These are phyloP conservation scores for Aspergillus sojae DNA, from an alignment of 2,329 filamentous ascomycete genomes.

Conservation along the genomic window DNA sequence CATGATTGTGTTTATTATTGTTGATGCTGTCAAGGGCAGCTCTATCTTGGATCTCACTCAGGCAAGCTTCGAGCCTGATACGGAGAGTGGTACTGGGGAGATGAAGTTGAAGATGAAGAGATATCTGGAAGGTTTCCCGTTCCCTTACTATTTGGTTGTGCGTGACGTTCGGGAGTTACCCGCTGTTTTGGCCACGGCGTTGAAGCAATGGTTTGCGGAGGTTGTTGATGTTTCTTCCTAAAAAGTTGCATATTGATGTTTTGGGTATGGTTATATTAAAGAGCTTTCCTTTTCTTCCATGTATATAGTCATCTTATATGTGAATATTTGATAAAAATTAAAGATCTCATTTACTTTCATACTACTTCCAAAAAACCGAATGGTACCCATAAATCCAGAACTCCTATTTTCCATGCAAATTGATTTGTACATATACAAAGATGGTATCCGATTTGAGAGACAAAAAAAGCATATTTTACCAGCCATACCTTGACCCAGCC, in stretches of 20 bases:
- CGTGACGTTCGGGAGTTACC: conserved; percentile 90
- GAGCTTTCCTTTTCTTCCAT: neutral
- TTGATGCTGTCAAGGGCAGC: conserved; percentile 65
- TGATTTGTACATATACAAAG: conserved; percentile 7
- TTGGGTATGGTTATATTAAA: conserved; percentile 9
- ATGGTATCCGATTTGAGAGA: conserved; percentile 17
- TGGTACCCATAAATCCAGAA: neutral
- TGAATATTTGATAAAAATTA: conserved; percentile 4
- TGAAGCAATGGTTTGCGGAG: conserved; percentile 94
- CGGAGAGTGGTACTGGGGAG: conserved; percentile 59
- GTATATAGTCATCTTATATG: conserved; percentile 8
- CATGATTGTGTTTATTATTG: conserved; percentile 97
- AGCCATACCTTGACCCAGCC: conserved; percentile 81
- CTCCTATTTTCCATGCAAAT: conserved; percentile 1
- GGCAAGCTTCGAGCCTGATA: conserved; percentile 76
- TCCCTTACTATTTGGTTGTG: conserved; percentile 95
- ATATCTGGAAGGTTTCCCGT: conserved; percentile 95
- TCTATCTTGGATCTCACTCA: conserved; percentile 84
- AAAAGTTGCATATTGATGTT: conserved; percentile 12
- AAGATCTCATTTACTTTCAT: neutral
- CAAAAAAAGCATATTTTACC: conserved; percentile 49
- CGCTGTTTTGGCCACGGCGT: conserved; percentile 77
- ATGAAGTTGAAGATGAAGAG: conserved; percentile 76
- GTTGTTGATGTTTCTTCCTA: conserved; percentile 54
- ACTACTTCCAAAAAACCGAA: neutral